Conservation (phyloP, 192 early-diverging fungal species). For the Coemansia sp. region DNA sequence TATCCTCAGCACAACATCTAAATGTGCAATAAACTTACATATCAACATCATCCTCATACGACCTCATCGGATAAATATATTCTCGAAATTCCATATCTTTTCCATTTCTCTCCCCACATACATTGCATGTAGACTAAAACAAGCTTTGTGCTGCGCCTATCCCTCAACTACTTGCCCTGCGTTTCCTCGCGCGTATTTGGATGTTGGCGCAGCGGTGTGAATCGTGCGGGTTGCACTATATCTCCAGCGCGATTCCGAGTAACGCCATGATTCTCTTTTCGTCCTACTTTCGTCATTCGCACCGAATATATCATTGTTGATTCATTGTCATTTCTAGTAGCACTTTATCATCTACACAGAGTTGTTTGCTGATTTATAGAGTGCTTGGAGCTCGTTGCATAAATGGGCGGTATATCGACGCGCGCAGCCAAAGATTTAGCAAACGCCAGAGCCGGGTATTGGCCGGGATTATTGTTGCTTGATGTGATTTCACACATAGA, state of each 20-base stretch:
- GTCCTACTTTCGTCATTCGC: background rate
- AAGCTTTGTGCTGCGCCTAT: no score
- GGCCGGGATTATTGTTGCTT: background rate
- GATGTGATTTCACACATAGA: background rate
- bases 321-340: background rate
- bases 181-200: no score
- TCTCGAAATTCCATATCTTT: no score
- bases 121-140: no score
- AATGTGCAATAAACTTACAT: no score
- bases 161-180: no score
- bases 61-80: no score
- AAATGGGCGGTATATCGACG: background rate
- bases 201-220: background rate
- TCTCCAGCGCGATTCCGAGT: background rate
- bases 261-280: background rate
- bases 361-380: no score
- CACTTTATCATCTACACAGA: no score
- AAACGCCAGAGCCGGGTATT: background rate
- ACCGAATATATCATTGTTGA: background rate
- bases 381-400: background rate
- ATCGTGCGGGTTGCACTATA: background rate
- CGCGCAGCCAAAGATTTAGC: background rate
- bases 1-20: no score
- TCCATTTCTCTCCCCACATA: no score
- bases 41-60: no score